Percentiles rank a stretch among this genome's conserved stretches.
phyloP scores from a whole-genome alignment of 495 filamentous ascomycete genomes.

The Trichoderma reesei region DNA sequence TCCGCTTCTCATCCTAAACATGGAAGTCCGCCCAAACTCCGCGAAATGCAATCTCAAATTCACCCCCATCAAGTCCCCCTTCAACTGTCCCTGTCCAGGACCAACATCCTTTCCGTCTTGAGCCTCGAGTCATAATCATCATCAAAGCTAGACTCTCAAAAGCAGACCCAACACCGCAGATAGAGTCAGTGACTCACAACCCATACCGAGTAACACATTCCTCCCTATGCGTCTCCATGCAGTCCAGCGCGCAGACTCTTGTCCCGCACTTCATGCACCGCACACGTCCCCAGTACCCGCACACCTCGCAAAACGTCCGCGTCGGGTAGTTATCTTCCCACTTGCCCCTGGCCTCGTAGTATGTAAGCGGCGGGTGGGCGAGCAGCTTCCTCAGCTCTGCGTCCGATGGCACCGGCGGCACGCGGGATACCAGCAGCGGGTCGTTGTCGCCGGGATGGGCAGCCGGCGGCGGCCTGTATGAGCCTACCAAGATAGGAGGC shows the following conservation, averaged over 20 bases:
- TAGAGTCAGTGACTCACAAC: constrained; percentile 29
- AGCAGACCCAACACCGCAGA: too few species aligned
- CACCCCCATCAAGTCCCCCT: neutral
- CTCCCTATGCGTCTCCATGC: constrained; percentile 69
- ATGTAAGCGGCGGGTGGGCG: constrained; percentile 64
- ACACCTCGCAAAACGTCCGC: constrained; percentile 74
- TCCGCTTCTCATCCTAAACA: neutral
- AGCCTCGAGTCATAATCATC: too few species aligned
- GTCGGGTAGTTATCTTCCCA: constrained; percentile 41
- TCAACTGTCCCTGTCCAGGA: too few species aligned
- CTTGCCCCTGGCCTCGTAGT: constrained; percentile 60
- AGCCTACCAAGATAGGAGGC: constrained; percentile 15
- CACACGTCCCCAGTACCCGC: constrained; percentile 86
- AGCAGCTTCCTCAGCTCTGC: constrained; percentile 60
- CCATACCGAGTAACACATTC: constrained; percentile 61
- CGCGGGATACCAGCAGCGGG: constrained; percentile 50
- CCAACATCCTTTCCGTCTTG: too few species aligned
- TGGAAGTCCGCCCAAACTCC: constrained; percentile 4
- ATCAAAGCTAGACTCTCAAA: too few species aligned
- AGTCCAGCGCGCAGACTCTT: constrained; percentile 72
- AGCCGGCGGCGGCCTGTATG: constrained; percentile 21
- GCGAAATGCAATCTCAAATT: neutral
- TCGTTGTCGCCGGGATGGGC: constrained; percentile 46
- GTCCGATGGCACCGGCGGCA: constrained; percentile 55
- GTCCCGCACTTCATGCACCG: constrained; percentile 76